Percentiles rank a stretch among this genome's conserved stretches.
Conservation (phyloP, 192 early-diverging fungal species). For the Chytriomyces sp. region DNA sequence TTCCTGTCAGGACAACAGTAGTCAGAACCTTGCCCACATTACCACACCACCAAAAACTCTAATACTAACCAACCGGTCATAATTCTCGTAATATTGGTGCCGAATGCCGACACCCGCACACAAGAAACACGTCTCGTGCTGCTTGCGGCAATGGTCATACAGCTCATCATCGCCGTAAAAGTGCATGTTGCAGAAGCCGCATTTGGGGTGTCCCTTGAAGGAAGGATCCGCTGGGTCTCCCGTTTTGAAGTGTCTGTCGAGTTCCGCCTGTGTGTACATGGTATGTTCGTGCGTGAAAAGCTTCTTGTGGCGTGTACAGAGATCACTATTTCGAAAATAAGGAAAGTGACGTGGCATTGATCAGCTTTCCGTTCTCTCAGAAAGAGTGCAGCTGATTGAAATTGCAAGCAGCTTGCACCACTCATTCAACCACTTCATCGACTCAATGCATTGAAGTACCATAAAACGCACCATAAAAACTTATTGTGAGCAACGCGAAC, state of each 20-base stretch:
- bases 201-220: slow-evolving; percentile 84
- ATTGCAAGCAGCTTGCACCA: no score
- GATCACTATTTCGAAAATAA: slow-evolving; percentile 61
- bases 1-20: slow-evolving; percentile 39
- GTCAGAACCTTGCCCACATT: background rate
- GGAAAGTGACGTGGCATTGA: no score
- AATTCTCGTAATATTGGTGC: slow-evolving; percentile 88
- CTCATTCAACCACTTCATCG: no score
- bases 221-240: slow-evolving; percentile 63
- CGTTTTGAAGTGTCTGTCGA: slow-evolving; percentile 73
- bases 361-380: background rate
- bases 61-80: slow-evolving; percentile 69
- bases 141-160: slow-evolving; percentile 90
- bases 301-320: slow-evolving; percentile 88
- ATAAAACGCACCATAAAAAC: slow-evolving; percentile 71
- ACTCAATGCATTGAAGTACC: background rate
- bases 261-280: slow-evolving; percentile 74
- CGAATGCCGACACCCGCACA: slow-evolving; percentile 74
- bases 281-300: slow-evolving; percentile 92
- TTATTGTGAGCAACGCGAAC: slow-evolving; percentile 73
- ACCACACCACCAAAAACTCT: background rate
- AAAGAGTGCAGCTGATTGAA: background rate
- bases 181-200: slow-evolving; percentile 79
- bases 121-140: slow-evolving; percentile 93
- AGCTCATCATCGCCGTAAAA: slow-evolving; percentile 94